Conservation (phyloP, 176 grass and related monocot genomes). For the Oryza brachyantha region DNA sequence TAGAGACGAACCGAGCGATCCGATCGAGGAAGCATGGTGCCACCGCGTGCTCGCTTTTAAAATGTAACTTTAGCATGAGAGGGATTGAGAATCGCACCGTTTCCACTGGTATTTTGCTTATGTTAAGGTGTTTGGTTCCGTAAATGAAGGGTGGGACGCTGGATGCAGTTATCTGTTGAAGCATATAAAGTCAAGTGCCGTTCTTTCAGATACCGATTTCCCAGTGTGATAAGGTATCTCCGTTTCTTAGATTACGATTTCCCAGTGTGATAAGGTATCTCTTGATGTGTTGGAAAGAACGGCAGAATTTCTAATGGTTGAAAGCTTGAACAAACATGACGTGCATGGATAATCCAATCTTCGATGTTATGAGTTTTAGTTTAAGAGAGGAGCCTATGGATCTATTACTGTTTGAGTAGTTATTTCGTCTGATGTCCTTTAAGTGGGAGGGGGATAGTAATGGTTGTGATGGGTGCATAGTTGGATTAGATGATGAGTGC, state of each 20-base stretch:
- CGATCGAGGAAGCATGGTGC: not conserved
- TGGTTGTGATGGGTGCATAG: not conserved
- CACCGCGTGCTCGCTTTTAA: not conserved
- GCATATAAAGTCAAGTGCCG: not conserved
- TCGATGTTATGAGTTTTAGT: not conserved
- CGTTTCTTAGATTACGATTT: not conserved
- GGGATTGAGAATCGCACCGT: not conserved
- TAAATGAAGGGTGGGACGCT: not conserved
- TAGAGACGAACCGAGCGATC: slow-evolving; percentile 7
- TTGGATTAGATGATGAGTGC: not conserved
- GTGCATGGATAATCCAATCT: not conserved
- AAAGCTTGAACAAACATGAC: not conserved
- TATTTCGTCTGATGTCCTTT: not conserved
- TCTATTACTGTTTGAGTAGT: not conserved
- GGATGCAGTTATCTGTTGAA: not conserved
- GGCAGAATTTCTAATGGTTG: not conserved
- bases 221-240: not conserved
- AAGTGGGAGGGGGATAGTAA: not conserved
- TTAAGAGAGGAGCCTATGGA: slow-evolving; percentile 6
- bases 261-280: not conserved
- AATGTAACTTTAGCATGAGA: not conserved
- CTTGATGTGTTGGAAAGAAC: not conserved
- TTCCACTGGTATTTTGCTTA: not conserved
- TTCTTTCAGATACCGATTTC: not conserved
- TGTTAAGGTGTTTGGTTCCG: not conserved